A percentile compares a stretch with the other conserved stretches of the same genome.
Conservation (phyloP, 192 early-diverging fungal species). For the Coemansia sp. region DNA sequence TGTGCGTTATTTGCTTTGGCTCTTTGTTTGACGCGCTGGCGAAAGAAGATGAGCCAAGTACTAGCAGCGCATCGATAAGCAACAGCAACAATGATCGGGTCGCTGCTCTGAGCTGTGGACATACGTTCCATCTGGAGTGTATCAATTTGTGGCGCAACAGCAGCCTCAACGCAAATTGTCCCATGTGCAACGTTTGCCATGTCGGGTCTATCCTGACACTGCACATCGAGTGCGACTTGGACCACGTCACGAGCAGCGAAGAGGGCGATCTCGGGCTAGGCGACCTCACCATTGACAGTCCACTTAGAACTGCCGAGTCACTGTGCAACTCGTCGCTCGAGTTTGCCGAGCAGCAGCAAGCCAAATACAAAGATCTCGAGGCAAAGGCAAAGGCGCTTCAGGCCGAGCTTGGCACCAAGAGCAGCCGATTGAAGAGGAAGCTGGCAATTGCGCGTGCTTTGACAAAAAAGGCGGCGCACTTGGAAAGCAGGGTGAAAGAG, state of each 20-base stretch:
- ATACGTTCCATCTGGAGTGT: neutral
- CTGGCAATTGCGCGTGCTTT: neutral
- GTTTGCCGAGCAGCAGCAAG: neutral
- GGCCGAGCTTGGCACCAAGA: neutral
- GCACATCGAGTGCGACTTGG: conserved; percentile 2
- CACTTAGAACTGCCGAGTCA: neutral
- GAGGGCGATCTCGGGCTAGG: neutral
- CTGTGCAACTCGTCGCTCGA: neutral
- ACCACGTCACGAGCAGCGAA: neutral
- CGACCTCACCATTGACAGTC: neutral
- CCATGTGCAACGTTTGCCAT: neutral
- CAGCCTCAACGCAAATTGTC: neutral
- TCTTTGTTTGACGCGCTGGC: neutral
- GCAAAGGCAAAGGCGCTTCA: neutral
- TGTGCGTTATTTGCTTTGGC: neutral
- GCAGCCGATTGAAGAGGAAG: neutral
- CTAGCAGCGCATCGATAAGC: neutral
- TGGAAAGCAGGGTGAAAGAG: neutral
- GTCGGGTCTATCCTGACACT: neutral
- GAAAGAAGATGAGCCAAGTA: neutral
- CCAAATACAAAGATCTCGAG: neutral
- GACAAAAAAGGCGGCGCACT: neutral
- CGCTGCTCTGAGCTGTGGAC: conserved; percentile 1
- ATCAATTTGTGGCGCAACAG: neutral
- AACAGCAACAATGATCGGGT: neutral